phyloP scores from a whole-genome alignment of 75 land plant genomes.

The Pinus taeda region DNA sequence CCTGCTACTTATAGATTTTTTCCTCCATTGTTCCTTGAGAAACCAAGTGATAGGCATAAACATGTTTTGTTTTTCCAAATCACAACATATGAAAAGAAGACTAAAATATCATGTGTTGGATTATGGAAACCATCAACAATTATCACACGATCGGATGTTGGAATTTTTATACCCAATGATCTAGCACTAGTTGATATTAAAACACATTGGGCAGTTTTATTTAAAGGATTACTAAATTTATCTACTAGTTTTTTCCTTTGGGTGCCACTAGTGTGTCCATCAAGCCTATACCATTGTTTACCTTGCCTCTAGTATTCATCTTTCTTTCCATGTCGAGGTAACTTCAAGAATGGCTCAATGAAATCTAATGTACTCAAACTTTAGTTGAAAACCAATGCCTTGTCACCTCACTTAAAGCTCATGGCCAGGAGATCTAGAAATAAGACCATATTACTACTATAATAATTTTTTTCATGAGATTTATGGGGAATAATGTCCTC shows the following conservation, averaged over 20 bases:
- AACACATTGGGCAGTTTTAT: no score
- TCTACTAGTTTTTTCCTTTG: no score
- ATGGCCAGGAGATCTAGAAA: slow-evolving; percentile 43
- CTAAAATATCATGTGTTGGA: slow-evolving; percentile 26
- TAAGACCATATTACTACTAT: slow-evolving; percentile 67
- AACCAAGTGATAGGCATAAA: slow-evolving; percentile 89
- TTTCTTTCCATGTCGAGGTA: slow-evolving; percentile 43
- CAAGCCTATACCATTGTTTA: slow-evolving; percentile 98
- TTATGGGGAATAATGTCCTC: slow-evolving; percentile 59
- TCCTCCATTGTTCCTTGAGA: slow-evolving; percentile 98
- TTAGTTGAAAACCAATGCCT: no score
- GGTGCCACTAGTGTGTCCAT: slow-evolving; percentile 37
- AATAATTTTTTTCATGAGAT: slow-evolving; percentile 45
- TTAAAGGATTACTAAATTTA: no score
- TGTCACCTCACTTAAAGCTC: slow-evolving; percentile 77
- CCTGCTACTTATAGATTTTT: slow-evolving; percentile 97
- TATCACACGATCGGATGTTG: no score
- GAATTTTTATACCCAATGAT: no score
- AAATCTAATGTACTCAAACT: no score
- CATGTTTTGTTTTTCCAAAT: slow-evolving; percentile 91
- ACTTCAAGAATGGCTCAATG: slow-evolving; percentile 38
- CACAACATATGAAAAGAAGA: slow-evolving; percentile 93
- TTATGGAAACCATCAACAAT: no score
- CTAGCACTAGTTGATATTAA: no score
- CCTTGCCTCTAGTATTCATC: slow-evolving; percentile 73